phyloP scores from a whole-genome alignment of 108 stramenopile genomes.

The Discostella stelligeroides region DNA sequence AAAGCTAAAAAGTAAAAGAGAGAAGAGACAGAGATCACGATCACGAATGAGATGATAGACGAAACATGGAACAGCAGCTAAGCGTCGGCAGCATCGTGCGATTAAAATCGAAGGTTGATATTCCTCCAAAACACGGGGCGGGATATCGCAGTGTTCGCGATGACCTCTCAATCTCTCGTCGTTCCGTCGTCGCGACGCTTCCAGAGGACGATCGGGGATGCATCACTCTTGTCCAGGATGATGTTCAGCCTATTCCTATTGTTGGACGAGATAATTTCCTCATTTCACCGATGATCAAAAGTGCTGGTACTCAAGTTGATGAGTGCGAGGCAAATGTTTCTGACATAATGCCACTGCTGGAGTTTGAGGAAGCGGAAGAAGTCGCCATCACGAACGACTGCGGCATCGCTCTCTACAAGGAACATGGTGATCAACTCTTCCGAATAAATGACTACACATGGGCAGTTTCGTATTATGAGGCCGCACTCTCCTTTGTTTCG shows the following conservation, averaged over 20 bases:
- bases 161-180: conserved; percentile 22
- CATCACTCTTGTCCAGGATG: conserved; percentile 37
- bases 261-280: conserved; percentile 13
- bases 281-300: conserved; percentile 26
- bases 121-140: not conserved
- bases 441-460: conserved; percentile 57
- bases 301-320: conserved; percentile 12
- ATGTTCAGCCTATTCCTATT: conserved; percentile 30
- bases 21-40: too few species aligned
- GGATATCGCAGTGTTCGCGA: not conserved
- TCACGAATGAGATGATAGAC: too few species aligned
- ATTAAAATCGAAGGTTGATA: not conserved
- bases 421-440: conserved; percentile 58
- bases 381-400: not conserved
- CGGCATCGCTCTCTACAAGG: conserved; percentile 41
- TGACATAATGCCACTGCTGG: conserved; percentile 20
- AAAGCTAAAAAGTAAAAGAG: too few species aligned
- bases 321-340: conserved; percentile 19
- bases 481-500: conserved; percentile 43
- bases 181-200: conserved; percentile 45
- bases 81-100: conserved; percentile 28
- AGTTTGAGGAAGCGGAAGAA: conserved; percentile 19
- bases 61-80: not conserved
- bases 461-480: conserved; percentile 68
- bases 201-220: conserved; percentile 9